Evolutionary conservation across 345 rosid species (phyloP).

Genomic region (Eucalyptus brandiana): DNA sequence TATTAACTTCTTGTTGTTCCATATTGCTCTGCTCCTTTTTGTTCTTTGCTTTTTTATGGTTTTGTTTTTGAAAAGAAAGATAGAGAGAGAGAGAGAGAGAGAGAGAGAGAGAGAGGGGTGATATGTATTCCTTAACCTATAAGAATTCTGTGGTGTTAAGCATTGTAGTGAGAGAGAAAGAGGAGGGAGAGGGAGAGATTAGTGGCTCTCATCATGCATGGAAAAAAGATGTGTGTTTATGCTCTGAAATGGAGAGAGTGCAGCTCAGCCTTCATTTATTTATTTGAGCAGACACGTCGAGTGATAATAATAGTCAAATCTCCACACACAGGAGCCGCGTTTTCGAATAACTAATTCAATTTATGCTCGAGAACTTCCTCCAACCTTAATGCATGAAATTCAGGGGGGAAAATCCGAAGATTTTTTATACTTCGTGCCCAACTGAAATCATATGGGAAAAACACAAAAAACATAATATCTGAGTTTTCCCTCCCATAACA

Average conservation of each 20-base stretch:
- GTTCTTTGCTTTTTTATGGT: slow-evolving; percentile 53
- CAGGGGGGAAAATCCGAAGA: background rate
- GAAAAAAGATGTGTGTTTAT: background rate
- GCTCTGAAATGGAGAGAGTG: background rate
- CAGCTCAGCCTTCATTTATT: background rate
- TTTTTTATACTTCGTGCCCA: background rate
- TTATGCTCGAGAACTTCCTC: background rate
- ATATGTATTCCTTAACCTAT: slow-evolving; percentile 25
- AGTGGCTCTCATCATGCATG: slow-evolving; percentile 1
- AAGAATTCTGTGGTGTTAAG: slow-evolving; percentile 14
- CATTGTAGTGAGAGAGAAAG: background rate
- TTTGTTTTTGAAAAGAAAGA: slow-evolving; percentile 4
- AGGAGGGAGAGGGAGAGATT: background rate
- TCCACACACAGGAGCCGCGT: background rate
- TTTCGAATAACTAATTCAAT: background rate
- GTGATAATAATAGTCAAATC: background rate
- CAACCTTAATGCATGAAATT: background rate
- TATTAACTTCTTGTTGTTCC: background rate
- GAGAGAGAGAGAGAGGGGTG: background rate
- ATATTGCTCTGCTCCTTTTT: slow-evolving; percentile 37
- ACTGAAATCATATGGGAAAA: background rate
- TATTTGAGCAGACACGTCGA: background rate
- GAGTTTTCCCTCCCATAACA: background rate
- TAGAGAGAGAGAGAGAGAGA: background rate
- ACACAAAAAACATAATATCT: background rate